phyloP scores from a whole-genome alignment of 225 moss, liverwort and hornwort species.

The Climacium dendroides region DNA sequence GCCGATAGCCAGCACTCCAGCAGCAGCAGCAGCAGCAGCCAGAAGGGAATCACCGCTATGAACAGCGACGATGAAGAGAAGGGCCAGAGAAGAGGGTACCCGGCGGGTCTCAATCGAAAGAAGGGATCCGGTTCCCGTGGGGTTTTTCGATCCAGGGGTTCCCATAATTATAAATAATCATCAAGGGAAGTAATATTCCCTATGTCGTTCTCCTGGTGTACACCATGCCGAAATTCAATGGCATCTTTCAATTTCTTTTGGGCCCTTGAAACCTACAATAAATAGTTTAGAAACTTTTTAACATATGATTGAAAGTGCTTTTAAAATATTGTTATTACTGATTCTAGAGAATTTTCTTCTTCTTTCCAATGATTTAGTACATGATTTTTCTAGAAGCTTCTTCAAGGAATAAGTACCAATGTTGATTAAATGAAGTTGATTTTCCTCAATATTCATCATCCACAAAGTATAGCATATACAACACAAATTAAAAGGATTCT shows the following conservation, averaged over 20 bases:
- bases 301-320: background rate
- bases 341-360: background rate
- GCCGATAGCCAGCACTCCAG: background rate
- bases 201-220: background rate
- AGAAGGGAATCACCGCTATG: background rate
- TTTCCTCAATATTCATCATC: background rate
- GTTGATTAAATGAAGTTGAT: background rate
- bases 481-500: background rate
- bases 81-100: background rate
- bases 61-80: background rate
- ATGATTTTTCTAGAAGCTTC: background rate
- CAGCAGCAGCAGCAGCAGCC: background rate
- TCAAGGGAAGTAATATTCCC: background rate
- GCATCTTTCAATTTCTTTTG: background rate
- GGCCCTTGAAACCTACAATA: background rate
- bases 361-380: too few relatives aligned
- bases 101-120: background rate
- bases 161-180: background rate
- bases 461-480: background rate
- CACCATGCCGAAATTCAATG: background rate
- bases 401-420: background rate
- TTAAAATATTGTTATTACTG: fast-evolving
- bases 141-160: too few relatives aligned
- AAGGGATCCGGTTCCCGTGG: background rate
- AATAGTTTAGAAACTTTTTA: background rate